Evolutionary conservation across 495 filamentous ascomycete genomes (phyloP), one percentile per base, ranked within the genome.

Genomic region (Xylaria cubensis): DNA sequence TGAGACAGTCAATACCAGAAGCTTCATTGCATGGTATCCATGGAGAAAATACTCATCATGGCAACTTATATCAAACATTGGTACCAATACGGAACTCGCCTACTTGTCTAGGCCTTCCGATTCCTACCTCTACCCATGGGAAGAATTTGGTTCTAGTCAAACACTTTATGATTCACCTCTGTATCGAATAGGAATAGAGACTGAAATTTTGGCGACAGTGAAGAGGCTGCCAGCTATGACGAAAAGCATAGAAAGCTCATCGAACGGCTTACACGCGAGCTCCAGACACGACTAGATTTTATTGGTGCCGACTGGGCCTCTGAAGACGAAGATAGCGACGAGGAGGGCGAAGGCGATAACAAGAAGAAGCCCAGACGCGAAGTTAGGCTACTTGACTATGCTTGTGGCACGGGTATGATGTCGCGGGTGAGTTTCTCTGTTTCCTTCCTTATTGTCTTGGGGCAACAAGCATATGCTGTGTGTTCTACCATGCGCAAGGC

Each of bases 301-400:
- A 86, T 92, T 67, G 90, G 88, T 26, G 85, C 89, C 24, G 84
- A 85, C 69, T 90, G 88, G 86, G 82, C 78, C 17, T 71, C 74
- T 29, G 86, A 84, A 39, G 82, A 88, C 21, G 81, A 80, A 50
- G 86, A 85, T 78, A 74, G 74, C 15, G 51, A 71, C 15, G 68
- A 79, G 19, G 65, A 75, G 2, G 73, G 64, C 44, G 76, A 71
- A 21, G 76, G 50, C 4, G 15, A 15, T 1, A 21, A 34, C 3
- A 53, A 70, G 6, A 51, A 50, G n/a, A 67, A 78, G 13, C 76
- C 81, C n/a, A 80, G 74, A 55, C 83, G 84, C 69, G 80, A 86
- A 36, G 82, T 92, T 55, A 84, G 86, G 42, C 75, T 93, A 63
- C 81, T 95, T 12, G 92, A 95, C 73, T 95, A 94, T 80, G 92